Conservation (phyloP, 2,329 filamentous ascomycete genomes). For the Tympanopsis confertula region DNA sequence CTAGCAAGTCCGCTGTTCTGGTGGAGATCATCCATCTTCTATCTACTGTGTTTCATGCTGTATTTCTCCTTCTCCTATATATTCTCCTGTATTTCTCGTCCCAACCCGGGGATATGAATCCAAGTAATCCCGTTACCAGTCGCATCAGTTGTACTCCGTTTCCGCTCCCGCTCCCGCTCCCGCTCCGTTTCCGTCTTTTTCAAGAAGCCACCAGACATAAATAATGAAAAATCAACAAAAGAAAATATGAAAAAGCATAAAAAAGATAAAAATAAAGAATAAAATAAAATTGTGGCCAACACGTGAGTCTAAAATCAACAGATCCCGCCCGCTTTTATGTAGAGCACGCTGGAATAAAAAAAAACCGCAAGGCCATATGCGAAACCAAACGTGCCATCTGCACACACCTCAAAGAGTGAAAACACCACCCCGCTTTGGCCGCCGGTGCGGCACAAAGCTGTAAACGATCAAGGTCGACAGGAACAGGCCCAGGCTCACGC, state of each 20-base stretch:
- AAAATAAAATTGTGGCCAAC: neutral
- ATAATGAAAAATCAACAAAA: neutral
- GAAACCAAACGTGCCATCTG: neutral
- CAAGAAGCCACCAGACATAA: neutral
- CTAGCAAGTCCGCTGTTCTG: too few relatives aligned
- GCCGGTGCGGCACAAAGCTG: conserved; percentile 4
- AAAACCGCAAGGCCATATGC: neutral
- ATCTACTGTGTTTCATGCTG: neutral
- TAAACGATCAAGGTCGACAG: conserved; percentile 14
- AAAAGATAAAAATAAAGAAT: neutral
- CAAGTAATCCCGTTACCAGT: neutral
- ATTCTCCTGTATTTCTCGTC: neutral
- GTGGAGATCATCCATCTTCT: too few relatives aligned
- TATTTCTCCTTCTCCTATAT: neutral
- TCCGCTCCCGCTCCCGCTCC: neutral
- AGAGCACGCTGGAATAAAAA: neutral
- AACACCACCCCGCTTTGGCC: neutral
- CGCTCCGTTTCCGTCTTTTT: neutral
- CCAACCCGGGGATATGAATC: neutral
- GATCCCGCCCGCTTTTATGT: neutral
- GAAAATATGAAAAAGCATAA: neutral
- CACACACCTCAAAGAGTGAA: neutral
- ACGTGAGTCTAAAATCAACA: neutral
- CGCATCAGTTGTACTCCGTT: neutral
- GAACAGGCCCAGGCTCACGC: conserved; percentile 16